A percentile compares a stretch with the other conserved stretches of the same genome.
Conservation (phyloP, 352 stramenopile genomes). For the Pythium aphanidermatum region DNA sequence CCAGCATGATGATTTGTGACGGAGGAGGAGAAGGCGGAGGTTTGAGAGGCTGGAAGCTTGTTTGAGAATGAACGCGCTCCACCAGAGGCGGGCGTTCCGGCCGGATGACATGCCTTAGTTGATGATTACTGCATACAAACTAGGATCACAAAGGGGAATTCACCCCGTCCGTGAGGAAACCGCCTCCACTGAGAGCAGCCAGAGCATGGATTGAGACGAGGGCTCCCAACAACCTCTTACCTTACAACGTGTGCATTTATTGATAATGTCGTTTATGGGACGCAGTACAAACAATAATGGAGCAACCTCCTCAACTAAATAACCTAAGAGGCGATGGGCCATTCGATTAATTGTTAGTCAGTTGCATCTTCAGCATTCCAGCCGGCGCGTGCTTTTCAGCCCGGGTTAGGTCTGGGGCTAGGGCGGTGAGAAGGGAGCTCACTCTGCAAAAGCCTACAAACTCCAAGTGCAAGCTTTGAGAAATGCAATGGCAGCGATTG, state of each 20-base stretch:
- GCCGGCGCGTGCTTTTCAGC: background rate
- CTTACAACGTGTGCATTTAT: too few relatives aligned
- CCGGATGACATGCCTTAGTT: background rate
- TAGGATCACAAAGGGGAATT: background rate
- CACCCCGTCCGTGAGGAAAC: background rate
- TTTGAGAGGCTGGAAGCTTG: background rate
- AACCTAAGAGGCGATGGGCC: background rate
- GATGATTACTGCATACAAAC: background rate
- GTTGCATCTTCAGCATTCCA: background rate
- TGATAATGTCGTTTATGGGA: too few relatives aligned
- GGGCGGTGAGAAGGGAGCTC: background rate
- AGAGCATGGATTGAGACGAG: background rate
- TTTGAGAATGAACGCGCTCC: background rate
- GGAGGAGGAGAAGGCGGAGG: background rate
- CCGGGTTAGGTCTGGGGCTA: background rate
- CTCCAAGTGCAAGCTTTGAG: too few relatives aligned
- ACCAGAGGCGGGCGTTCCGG: background rate
- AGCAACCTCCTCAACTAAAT: background rate
- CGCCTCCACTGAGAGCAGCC: background rate
- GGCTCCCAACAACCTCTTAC: background rate
- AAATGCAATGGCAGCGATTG: too few relatives aligned
- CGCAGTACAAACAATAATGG: too few relatives aligned
- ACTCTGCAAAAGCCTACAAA: too few relatives aligned
- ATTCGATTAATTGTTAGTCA: slow-evolving; percentile 1
- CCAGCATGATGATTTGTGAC: too few relatives aligned